Conservation (phyloP, 371 early-diverging fungal genomes). For the Mucor indicus region DNA sequence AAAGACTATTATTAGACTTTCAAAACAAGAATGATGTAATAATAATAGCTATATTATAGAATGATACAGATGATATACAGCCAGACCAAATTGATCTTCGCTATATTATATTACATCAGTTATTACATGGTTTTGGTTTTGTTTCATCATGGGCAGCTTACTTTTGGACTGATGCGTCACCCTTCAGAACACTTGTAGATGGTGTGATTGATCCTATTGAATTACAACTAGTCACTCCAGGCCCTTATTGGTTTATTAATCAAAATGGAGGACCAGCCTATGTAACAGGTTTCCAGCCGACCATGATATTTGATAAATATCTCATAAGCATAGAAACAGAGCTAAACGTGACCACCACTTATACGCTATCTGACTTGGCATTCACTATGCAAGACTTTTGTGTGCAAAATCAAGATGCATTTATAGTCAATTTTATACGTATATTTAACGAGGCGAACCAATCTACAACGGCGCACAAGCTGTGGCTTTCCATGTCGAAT, state of each 20-base stretch:
- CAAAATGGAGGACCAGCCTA: slow-evolving; percentile 37
- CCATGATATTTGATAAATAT: slow-evolving; percentile 51
- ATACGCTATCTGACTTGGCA: slow-evolving; percentile 23
- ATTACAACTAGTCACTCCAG: slow-evolving; percentile 36
- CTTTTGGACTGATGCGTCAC: slow-evolving; percentile 37
- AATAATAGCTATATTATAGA: slow-evolving; percentile 10
- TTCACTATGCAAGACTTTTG: slow-evolving; percentile 47
- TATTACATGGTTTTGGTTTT: slow-evolving; percentile 44
- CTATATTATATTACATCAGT: slow-evolving; percentile 40
- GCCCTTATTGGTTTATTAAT: slow-evolving; percentile 33
- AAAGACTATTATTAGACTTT: neutral
- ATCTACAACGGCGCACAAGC: slow-evolving; percentile 24
- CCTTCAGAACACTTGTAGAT: slow-evolving; percentile 33
- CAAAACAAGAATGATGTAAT: neutral
- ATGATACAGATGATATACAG: slow-evolving; percentile 11
- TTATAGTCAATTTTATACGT: slow-evolving; percentile 43
- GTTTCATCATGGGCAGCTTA: slow-evolving; percentile 51
- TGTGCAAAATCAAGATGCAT: slow-evolving; percentile 32
- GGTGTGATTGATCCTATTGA: slow-evolving; percentile 33
- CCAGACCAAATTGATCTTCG: slow-evolving; percentile 38
- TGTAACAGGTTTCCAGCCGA: slow-evolving; percentile 45
- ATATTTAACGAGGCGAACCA: slow-evolving; percentile 32
- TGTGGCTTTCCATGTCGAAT: slow-evolving; percentile 34
- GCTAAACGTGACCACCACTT: slow-evolving; percentile 6
- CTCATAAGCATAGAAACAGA: slow-evolving; percentile 15